Evolutionary conservation across 306 rosid genomes (phyloP).

Genomic region (Medicago lupulina): DNA sequence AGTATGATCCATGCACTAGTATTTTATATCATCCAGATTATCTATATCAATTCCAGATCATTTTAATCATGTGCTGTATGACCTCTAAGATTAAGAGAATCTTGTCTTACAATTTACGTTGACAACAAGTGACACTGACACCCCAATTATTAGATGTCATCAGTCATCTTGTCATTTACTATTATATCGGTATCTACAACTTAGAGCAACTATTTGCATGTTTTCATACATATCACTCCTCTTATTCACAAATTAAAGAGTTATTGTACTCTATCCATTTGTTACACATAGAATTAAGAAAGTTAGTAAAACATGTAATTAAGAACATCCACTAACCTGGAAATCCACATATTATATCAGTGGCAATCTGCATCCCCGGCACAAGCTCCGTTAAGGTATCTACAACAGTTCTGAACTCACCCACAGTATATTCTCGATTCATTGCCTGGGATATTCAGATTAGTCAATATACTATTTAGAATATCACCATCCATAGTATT

Average conservation of each 20-base stretch:
- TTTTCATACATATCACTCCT: slow-evolving; percentile 4
- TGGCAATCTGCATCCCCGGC: slow-evolving; percentile 98
- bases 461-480: slow-evolving; percentile 40
- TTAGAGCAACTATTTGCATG: slow-evolving; percentile 22
- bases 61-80: not conserved
- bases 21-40: slow-evolving; percentile 9
- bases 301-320: slow-evolving; percentile 15
- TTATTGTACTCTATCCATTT: slow-evolving; percentile 20
- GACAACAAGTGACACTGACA: slow-evolving; percentile 2
- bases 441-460: slow-evolving; percentile 73
- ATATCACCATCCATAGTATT: slow-evolving; percentile 27
- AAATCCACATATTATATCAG: slow-evolving; percentile 99
- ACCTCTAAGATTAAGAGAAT: slow-evolving; percentile 19
- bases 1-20: slow-evolving; percentile 24
- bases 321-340: slow-evolving; percentile 73
- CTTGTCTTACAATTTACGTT: slow-evolving; percentile 2
- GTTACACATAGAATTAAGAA: not conserved
- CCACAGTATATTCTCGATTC: slow-evolving; percentile 93
- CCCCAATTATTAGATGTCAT: slow-evolving; percentile 15
- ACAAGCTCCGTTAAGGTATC: slow-evolving; percentile 93
- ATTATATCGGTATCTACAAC: slow-evolving; percentile 6
- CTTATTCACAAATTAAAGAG: slow-evolving; percentile 20
- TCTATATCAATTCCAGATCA: slow-evolving; percentile 21
- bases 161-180: slow-evolving; percentile 12
- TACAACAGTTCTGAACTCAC: slow-evolving; percentile 94